Conservation (phyloP, 2,329 filamentous ascomycete species). For the Fusarium sulawesiense region DNA sequence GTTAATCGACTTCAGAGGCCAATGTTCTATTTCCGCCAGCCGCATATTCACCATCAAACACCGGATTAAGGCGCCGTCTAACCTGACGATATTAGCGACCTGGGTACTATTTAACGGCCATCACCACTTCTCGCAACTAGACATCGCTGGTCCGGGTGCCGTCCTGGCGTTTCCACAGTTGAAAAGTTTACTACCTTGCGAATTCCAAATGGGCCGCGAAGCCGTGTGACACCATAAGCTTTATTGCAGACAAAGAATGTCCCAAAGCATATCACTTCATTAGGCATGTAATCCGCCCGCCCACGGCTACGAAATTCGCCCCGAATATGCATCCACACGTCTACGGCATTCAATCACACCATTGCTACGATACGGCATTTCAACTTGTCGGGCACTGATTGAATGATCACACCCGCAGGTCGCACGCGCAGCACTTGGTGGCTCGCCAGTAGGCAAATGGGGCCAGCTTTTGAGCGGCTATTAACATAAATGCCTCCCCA, state of each 20-base stretch:
- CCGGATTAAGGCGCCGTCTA: conserved; percentile 34
- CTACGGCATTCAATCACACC: conserved; percentile 34
- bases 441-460: conserved; percentile 10
- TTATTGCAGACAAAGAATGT: conserved; percentile 24
- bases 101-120: conserved; percentile 16
- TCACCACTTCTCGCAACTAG: conserved; percentile 12
- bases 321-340: conserved; percentile 34
- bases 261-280: conserved; percentile 21
- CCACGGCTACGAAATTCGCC: conserved; percentile 31
- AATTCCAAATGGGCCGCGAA: conserved; percentile 22
- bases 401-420: conserved; percentile 16
- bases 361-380: conserved; percentile 27
- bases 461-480: conserved; percentile 3
- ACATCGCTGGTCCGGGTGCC: conserved; percentile 14
- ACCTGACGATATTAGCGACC: conserved; percentile 21
- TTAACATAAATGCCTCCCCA: neutral
- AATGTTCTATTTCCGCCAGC: conserved; percentile 25
- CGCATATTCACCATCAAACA: conserved; percentile 28
- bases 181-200: conserved; percentile 34
- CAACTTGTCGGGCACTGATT: conserved; percentile 21
- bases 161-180: conserved; percentile 29
- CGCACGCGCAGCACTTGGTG: conserved; percentile 15
- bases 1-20: neutral
- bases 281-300: conserved; percentile 29
- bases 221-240: conserved; percentile 32